Conservation (phyloP, 2,329 filamentous ascomycete genomes). For the Scedosporium boydii region DNA sequence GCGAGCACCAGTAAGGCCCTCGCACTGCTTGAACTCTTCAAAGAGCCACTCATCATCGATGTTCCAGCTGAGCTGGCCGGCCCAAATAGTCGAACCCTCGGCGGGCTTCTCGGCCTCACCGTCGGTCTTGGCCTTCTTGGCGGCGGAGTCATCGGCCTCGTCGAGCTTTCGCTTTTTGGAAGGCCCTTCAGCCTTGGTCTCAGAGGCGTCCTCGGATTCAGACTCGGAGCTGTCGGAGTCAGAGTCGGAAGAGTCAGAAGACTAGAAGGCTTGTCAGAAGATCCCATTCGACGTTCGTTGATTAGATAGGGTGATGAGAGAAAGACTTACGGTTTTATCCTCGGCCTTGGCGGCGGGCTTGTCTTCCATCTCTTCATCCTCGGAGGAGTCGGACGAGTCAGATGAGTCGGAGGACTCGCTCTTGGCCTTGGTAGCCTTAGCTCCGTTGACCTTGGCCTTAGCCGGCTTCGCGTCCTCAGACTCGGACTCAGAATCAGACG, state of each 20-base stretch:
- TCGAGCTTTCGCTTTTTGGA: conserved; percentile 40
- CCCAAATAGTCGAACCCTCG: conserved; percentile 62
- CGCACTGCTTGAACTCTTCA: conserved; percentile 72
- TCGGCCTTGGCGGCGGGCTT: conserved; percentile 17
- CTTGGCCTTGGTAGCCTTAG: conserved; percentile 15
- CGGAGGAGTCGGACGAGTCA: conserved; percentile 17
- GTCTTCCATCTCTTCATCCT: conserved; percentile 16
- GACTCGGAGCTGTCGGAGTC: conserved; percentile 20
- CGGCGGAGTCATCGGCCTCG: conserved; percentile 33
- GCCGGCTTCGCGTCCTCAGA: conserved; percentile 16
- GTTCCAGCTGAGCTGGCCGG: conserved; percentile 85
- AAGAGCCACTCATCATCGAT: conserved; percentile 75
- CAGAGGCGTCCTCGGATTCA: conserved; percentile 22
- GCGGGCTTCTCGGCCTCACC: conserved; percentile 29
- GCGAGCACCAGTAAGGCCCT: conserved; percentile 61
- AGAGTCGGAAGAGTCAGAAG: conserved; percentile 21
- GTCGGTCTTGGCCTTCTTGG: conserved; percentile 62
- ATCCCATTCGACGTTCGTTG: neutral
- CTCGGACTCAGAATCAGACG: conserved; percentile 21
- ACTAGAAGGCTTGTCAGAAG: conserved; percentile 14
- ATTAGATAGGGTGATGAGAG: neutral
- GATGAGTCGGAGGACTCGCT: conserved; percentile 21
- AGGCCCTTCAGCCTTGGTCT: conserved; percentile 26
- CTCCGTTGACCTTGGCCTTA: conserved; percentile 3
- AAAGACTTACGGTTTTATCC: neutral